These are phyloP conservation scores for Chrysoporthe austroafricana DNA, from an alignment of 2,329 filamentous ascomycete genomes.

Conservation along the genomic window DNA sequence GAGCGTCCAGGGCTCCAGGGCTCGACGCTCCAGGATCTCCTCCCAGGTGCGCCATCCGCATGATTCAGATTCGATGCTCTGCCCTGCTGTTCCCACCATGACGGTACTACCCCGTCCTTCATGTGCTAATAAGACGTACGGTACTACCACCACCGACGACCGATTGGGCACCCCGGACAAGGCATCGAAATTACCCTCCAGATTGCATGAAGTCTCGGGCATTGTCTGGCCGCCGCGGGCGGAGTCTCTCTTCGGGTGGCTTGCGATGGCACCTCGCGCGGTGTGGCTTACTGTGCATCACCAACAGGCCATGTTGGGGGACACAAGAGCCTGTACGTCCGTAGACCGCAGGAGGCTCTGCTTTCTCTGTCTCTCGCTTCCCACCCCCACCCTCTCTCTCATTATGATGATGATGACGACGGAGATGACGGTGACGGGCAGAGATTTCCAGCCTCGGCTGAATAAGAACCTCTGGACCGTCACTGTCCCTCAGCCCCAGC, in stretches of 20 bases:
- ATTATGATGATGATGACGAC: background rate
- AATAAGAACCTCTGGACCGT: background rate
- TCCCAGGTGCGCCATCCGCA: constrained; percentile 12
- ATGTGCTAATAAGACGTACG: background rate
- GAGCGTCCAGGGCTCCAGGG: background rate
- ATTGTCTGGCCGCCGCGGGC: no score
- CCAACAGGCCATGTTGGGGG: no score
- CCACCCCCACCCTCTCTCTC: background rate
- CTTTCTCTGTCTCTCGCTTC: no score
- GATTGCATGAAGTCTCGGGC: background rate
- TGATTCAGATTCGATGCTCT: background rate
- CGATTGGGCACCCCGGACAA: background rate
- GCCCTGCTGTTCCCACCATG: background rate
- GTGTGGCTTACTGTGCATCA: no score
- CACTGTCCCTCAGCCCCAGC: background rate
- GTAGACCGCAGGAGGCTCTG: no score
- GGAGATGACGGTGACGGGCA: background rate
- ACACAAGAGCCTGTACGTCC: no score
- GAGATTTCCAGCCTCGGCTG: background rate
- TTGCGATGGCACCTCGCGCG: no score
- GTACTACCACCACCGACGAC: background rate
- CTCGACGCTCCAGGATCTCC: background rate
- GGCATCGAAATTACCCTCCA: constrained; percentile 8
- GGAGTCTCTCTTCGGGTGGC: no score
- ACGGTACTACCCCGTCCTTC: no score